Percentiles rank a stretch among this genome's conserved stretches.
Conservation (phyloP, 345 rosid species). For the Camelina sativa region DNA sequence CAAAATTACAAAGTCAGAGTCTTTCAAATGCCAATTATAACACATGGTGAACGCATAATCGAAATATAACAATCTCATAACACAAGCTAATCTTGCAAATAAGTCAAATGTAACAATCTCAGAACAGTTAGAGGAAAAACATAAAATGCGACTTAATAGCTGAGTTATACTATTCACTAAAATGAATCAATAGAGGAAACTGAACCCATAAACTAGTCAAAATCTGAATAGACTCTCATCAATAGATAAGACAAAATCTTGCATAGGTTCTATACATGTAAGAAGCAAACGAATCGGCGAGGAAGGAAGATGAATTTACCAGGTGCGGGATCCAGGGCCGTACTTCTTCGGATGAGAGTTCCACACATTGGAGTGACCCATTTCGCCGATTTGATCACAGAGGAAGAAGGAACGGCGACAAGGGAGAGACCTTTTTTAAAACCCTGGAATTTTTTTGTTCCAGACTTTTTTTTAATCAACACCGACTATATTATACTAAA, state of each 20-base stretch:
- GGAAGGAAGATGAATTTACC: slow-evolving; percentile 32
- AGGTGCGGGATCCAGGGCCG: slow-evolving; percentile 64
- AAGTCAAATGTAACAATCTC: too few species aligned
- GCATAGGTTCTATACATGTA: too few species aligned
- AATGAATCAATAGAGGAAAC: too few species aligned
- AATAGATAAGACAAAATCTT: too few species aligned
- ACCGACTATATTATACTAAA: background rate
- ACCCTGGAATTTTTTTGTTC: background rate
- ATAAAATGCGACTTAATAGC: too few species aligned
- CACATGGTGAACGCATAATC: background rate
- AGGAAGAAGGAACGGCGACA: background rate
- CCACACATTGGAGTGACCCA: slow-evolving; percentile 64
- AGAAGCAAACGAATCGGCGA: too few species aligned
- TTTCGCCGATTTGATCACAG: slow-evolving; percentile 4
- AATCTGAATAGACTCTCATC: too few species aligned
- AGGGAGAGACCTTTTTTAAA: background rate
- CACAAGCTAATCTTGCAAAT: background rate
- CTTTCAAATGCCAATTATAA: background rate
- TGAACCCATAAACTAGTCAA: too few species aligned
- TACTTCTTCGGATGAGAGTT: slow-evolving; percentile 60
- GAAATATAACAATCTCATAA: background rate
- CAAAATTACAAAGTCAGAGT: background rate
- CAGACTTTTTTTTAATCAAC: background rate
- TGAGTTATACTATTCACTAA: too few species aligned
- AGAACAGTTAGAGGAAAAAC: too few species aligned